A percentile compares a stretch with the other conserved stretches of the same genome.
phyloP scores from a whole-genome alignment of 2,329 filamentous ascomycete species.

The Stemphylium vesicarium region DNA sequence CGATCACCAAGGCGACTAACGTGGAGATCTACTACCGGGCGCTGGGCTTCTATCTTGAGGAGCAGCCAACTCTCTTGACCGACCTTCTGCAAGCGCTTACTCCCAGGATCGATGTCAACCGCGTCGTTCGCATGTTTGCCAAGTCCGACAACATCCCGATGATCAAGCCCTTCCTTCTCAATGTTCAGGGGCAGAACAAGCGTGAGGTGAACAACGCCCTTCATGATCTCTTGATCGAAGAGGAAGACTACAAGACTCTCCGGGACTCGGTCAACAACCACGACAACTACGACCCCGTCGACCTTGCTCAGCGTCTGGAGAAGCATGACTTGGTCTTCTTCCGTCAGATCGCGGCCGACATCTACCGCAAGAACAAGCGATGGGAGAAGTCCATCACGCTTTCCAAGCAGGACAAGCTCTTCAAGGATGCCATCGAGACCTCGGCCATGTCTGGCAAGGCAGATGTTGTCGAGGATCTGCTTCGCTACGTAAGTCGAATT shows the following conservation, averaged over 20 bases:
- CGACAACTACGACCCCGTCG: constrained; percentile 97
- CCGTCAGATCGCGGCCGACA: constrained; percentile 96
- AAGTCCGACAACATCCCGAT: constrained; percentile 97
- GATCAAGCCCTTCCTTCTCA: constrained; percentile 98
- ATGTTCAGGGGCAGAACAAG: constrained; percentile 97
- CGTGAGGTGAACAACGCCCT: constrained; percentile 97
- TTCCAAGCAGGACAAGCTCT: constrained; percentile 98
- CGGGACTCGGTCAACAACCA: constrained; percentile 98
- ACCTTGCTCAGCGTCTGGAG: constrained; percentile 89
- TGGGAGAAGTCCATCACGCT: constrained; percentile 99
- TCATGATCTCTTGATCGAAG: constrained; percentile 96
- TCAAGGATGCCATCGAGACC: constrained; percentile 99
- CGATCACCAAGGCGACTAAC: constrained; percentile 95
- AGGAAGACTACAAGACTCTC: constrained; percentile 98
- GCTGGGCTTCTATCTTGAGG: constrained; percentile 95
- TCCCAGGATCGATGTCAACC: constrained; percentile 95
- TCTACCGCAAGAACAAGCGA: constrained; percentile 99
- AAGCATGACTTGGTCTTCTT: constrained; percentile 99
- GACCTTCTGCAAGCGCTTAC: constrained; percentile 91
- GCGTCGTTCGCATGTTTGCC: constrained; percentile 98
- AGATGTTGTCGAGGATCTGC: constrained; percentile 92
- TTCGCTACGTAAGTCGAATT: constrained; percentile 84
- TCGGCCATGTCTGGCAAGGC: constrained; percentile 88
- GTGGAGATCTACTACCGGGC: constrained; percentile 98
- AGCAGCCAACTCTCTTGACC: constrained; percentile 94